These are phyloP conservation scores for Syzygium syzygioides DNA, from an alignment of 441 rosid genomes.

Conservation along the genomic window DNA sequence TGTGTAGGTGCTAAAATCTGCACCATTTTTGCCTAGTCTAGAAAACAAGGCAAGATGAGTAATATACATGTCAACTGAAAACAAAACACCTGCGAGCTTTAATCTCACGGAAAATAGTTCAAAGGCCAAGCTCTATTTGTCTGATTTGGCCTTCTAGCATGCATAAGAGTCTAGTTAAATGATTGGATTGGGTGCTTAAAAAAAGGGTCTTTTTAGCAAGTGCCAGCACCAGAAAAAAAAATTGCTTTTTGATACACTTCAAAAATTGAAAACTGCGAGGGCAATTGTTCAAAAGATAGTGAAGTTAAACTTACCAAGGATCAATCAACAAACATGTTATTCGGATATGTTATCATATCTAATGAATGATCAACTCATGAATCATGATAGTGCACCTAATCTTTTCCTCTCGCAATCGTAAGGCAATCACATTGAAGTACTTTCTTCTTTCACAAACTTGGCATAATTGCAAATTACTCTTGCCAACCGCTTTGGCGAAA, in stretches of 20 bases:
- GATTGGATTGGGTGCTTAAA: not conserved
- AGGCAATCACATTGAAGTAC: not conserved
- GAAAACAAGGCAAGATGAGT: not conserved
- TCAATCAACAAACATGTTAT: not conserved
- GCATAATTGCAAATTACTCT: not conserved
- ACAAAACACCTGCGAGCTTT: not conserved
- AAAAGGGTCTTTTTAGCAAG: not conserved
- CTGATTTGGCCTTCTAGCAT: not conserved
- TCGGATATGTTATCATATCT: not conserved
- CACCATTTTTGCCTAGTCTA: fast-evolving
- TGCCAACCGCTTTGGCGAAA: not conserved
- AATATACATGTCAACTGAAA: not conserved
- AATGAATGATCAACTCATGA: fast-evolving
- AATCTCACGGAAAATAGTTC: not conserved
- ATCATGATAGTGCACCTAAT: not conserved
- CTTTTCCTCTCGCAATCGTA: not conserved
- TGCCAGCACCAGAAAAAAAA: no score
- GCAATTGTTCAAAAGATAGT: not conserved
- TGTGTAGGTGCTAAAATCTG: not conserved
- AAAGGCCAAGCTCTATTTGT: not conserved
- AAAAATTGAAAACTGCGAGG: not conserved
- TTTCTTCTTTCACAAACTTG: not conserved
- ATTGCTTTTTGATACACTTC: no score
- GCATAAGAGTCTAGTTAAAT: not conserved
- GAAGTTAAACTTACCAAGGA: not conserved